A percentile compares a stretch with the other conserved stretches of the same genome.
Conservation (phyloP, 179 eudicot species). For the Spinacia oleracea region DNA sequence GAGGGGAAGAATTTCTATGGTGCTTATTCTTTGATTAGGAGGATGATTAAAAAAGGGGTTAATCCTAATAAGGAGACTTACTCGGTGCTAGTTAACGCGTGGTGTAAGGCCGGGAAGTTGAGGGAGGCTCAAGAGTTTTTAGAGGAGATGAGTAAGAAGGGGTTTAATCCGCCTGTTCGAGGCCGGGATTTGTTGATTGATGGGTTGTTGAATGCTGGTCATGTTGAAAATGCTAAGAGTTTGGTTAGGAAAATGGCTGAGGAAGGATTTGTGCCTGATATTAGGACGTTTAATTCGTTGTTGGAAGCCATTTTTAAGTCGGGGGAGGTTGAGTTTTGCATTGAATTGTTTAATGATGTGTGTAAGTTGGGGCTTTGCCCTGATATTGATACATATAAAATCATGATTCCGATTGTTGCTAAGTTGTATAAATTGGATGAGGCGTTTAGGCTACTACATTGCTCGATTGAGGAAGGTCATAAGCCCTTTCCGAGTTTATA, state of each 20-base stretch:
- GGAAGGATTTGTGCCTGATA: constrained; percentile 84
- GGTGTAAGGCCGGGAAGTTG: constrained; percentile 94
- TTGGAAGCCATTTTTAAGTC: constrained; percentile 68
- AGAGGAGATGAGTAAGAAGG: constrained; percentile 89
- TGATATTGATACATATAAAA: constrained; percentile 72
- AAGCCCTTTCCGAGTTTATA: constrained; percentile 90
- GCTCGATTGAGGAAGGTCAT: constrained; percentile 82
- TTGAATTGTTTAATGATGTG: constrained; percentile 64
- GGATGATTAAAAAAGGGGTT: constrained; percentile 76
- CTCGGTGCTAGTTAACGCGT: constrained; percentile 75
- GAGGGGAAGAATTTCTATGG: constrained; percentile 85
- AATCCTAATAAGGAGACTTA: constrained; percentile 76
- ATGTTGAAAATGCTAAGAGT: constrained; percentile 76
- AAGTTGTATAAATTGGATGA: constrained; percentile 67
- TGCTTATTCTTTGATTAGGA: constrained; percentile 78
- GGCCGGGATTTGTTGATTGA: constrained; percentile 86
- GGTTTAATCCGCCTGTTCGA: constrained; percentile 86
- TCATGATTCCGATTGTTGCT: constrained; percentile 65
- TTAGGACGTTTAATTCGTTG: constrained; percentile 75
- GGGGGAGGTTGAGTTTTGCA: constrained; percentile 72
- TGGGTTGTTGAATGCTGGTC: constrained; percentile 88
- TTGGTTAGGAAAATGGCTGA: constrained; percentile 79
- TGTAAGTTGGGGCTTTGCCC: constrained; percentile 75
- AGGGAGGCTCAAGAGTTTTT: constrained; percentile 78
- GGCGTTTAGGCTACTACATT: constrained; percentile 72